Base-by-base conservation (phyloP, 164 flowering plant species). In the Vitis labrusca region DNA sequence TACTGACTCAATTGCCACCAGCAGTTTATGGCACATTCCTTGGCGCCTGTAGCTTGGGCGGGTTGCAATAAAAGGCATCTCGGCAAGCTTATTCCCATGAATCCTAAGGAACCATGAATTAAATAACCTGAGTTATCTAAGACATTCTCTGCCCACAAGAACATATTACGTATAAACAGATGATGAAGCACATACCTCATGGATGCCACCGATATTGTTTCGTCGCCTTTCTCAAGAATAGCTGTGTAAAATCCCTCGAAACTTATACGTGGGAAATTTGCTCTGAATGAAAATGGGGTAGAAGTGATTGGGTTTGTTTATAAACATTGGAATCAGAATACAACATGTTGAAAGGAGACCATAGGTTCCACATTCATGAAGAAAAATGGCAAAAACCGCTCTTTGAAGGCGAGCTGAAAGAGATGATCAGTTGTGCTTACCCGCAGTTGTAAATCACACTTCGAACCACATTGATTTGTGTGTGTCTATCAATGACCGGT, bases 61-160 rank as follows among this genome's bases (percentile, higher is more conserved):
- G 5, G 90, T 86, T 10, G 77, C 84, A 2, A 81, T 76, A 56
- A 78, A 84, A 11, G 90, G 86, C 82, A 84, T 86, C 64, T 86
- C 88, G 0, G 86, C 86, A 13, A 83, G 16, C 52, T 65, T 67
- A 3, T 64, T 61, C 0, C 84, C 86, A 77, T 80, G 84, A 10
- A 86, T 15, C 79, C 90, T 86, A 61, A 19, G 58, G 1, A 68
- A 63, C 17, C 59, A 62, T 52, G 30, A 66, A 16, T 9, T 9
- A 8, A 52, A 67, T 6, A 23, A 49, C 29, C 15, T 14, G 17
- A 73, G 62, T 30, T n/a, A 50, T 15, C 11, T 64, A 59, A 32
- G 16, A 47, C 2, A 19, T 23, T 2, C 10, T 8, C 13, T 4
- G 56, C 10, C n/a, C 7, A 13, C 56, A 53, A 13, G 8, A 5